phyloP scores from a whole-genome alignment of 148 eudicot species.

The Fallopia convolvulus region DNA sequence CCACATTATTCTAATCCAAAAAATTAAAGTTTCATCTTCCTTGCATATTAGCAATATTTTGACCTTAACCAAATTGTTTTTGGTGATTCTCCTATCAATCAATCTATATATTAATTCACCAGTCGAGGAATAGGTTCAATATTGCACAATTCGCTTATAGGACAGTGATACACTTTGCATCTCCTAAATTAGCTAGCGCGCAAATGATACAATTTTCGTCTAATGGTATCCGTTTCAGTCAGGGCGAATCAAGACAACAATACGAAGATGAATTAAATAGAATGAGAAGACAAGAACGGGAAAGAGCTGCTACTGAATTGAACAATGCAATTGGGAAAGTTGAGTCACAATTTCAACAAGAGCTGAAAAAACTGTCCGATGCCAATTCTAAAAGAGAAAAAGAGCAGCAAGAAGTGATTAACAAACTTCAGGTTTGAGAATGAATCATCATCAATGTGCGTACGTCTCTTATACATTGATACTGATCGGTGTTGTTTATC shows the following conservation, averaged over 20 bases:
- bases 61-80: too few species aligned
- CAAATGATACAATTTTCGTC: too few species aligned
- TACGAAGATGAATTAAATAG: slow-evolving; percentile 55
- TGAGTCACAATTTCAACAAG: slow-evolving; percentile 74
- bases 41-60: too few species aligned
- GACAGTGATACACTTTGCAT: neutral
- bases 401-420: slow-evolving; percentile 77
- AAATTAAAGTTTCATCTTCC: too few species aligned
- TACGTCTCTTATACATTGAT: too few species aligned
- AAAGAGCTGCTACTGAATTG: slow-evolving; percentile 57
- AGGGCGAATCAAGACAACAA: slow-evolving; percentile 60
- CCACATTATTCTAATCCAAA: too few species aligned
- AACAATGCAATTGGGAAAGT: slow-evolving; percentile 56
- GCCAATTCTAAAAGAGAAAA: slow-evolving; percentile 53
- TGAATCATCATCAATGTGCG: too few species aligned
- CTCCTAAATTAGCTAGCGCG: neutral
- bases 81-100: too few species aligned
- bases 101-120: too few species aligned
- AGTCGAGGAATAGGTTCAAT: too few species aligned
- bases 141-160: neutral
- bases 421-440: slow-evolving; percentile 66
- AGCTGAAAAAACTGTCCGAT: slow-evolving; percentile 59
- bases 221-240: slow-evolving; percentile 27
- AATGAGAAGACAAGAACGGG: slow-evolving; percentile 81
- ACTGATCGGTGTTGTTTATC: neutral